Evolutionary conservation across 768 basidiomycete species (phyloP), one percentile per base, ranked within the genome.

Genomic region (Arthromyces matolae): DNA sequence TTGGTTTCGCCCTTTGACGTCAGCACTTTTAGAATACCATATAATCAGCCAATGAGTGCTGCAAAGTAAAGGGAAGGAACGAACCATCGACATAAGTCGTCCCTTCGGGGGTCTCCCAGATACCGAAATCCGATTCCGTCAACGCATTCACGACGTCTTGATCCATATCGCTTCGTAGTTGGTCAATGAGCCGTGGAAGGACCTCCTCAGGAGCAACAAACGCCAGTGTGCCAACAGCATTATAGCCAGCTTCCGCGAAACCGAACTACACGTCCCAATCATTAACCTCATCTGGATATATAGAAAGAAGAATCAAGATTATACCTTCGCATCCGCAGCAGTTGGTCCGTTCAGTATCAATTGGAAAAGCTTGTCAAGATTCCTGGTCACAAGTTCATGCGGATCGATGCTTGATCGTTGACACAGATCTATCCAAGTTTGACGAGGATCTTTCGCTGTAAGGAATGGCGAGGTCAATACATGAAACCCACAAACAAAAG

Each of bases 71-170:
- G 19, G 24, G 31, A 9, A 40, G 6, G 27, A 36, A 24, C 8
- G 27, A 49, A 90, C 92, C 89, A 64, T 96, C 90, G 31, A 89
- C 75, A 51, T 77, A 97, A 0, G 81, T 71, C 6, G 77, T 83
- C n/a, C 86, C 95, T 42, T 85, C 83, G 0, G 89, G 88, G 1
- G 93, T 93, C 3, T 71, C 70, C 92, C 90, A 97, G 12, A 96
- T 84, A 5, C 82, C 89, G 14, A 92, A 61, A 35, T 96, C 93
- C 7, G 77, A 71, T 10, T 84, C 76, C 0, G 84, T 84, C 47
- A 98, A 64, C 13, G 79, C 66, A 16, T 79, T 75, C 41, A 94
- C 68, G n/a, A 68, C 60, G 0, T 62, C 54, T 0, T 80, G 71
- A 47, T 84, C 71, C n/a, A 97, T 73, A 60, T 93, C 88, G 0